Evolutionary conservation across 2,329 filamentous ascomycete genomes (phyloP).

Genomic region (Myotisia sp.): DNA sequence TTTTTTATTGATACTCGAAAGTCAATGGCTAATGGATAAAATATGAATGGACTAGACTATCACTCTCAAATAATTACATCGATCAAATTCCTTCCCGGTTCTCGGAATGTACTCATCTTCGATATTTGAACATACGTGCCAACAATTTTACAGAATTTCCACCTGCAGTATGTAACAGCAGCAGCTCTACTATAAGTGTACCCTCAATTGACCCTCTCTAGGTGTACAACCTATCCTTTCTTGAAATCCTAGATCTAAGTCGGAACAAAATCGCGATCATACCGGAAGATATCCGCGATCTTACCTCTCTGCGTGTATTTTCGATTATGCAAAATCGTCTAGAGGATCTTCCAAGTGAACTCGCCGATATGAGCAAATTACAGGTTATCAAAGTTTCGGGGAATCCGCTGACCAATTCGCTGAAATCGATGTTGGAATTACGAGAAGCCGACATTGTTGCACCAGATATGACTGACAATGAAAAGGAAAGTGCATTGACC

Average conservation of each 20-base stretch:
- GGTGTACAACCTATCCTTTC: conserved; percentile 71
- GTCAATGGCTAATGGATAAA: not conserved
- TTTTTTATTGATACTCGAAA: not conserved
- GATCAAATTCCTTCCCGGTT: conserved; percentile 36
- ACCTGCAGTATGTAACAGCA: conserved; percentile 40
- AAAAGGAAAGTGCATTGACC: conserved; percentile 46
- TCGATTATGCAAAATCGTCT: conserved; percentile 79
- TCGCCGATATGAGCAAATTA: conserved; percentile 80
- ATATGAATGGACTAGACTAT: conserved; percentile 25
- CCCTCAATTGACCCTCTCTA: conserved; percentile 24
- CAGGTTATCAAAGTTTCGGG: conserved; percentile 82
- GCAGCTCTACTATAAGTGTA: not conserved
- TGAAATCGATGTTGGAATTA: conserved; percentile 51
- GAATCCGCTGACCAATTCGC: conserved; percentile 71
- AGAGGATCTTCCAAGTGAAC: conserved; percentile 63
- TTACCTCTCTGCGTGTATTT: conserved; percentile 77
- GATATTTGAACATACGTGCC: conserved; percentile 37
- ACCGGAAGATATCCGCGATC: conserved; percentile 62
- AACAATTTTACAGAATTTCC: conserved; percentile 47
- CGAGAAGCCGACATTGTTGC: conserved; percentile 51
- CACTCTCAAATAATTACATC: conserved; percentile 39
- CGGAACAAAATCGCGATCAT: conserved; percentile 69
- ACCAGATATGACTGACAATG: conserved; percentile 41
- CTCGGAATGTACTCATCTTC: conserved; percentile 34
- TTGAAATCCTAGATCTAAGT: conserved; percentile 87